Percentiles rank a stretch among this genome's conserved stretches.
Conservation (phyloP, 108 stramenopile species). For the Discostella stelligeroides region DNA sequence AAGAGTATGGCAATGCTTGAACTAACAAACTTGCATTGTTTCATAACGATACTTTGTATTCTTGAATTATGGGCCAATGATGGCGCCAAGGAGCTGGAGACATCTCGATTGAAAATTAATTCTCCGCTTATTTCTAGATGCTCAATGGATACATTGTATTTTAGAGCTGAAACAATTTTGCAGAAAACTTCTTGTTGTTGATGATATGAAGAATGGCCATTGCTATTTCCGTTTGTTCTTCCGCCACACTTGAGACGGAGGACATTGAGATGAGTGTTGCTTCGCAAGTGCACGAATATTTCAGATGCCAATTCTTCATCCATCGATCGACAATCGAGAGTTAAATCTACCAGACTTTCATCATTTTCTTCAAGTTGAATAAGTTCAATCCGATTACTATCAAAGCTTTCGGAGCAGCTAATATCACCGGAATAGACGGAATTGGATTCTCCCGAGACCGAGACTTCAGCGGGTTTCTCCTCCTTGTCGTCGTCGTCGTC, state of each 20-base stretch:
- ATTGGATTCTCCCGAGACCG: no score
- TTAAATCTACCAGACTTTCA: background rate
- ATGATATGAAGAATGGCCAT: no score
- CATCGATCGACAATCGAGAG: background rate
- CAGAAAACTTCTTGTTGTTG: background rate
- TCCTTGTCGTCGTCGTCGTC: no score
- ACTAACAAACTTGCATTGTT: conserved; percentile 9
- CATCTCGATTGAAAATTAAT: background rate
- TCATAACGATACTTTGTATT: conserved; percentile 4
- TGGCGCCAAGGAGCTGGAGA: conserved; percentile 4
- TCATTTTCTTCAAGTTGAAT: background rate
- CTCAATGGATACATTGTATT: conserved; percentile 1
- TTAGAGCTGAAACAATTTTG: conserved; percentile 1
- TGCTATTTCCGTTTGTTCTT: background rate
- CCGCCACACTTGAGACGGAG: background rate
- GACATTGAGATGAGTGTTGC: background rate
- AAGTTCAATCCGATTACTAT: background rate
- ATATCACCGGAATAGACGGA: no score
- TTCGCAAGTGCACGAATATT: background rate
- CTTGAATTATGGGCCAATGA: background rate
- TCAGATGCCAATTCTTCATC: background rate
- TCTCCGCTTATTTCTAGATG: background rate
- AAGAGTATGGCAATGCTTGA: conserved; percentile 5
- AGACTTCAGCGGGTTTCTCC: no score
- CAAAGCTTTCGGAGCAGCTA: no score